Evolutionary conservation across 2,329 filamentous ascomycete species (phyloP).

Genomic region (Byssoonygena ceratinophila): DNA sequence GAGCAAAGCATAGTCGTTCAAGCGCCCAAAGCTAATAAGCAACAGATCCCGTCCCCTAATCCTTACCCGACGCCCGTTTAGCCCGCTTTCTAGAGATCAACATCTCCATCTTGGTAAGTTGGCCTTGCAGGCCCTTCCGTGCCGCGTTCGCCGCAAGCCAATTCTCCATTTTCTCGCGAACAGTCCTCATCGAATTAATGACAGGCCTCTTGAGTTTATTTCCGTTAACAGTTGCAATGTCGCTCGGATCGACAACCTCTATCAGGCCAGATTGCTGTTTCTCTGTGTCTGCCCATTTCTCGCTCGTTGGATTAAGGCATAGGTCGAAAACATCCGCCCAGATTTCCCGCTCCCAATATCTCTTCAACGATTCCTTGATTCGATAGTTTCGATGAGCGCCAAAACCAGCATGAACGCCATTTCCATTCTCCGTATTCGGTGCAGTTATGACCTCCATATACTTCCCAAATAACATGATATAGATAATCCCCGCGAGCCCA

Average conservation of each 20-base stretch:
- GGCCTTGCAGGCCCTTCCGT: conserved; percentile 54
- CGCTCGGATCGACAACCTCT: not conserved
- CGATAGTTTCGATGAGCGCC: conserved; percentile 55
- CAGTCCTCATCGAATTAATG: conserved; percentile 54
- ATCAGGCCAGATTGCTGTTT: not conserved
- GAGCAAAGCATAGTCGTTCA: not conserved
- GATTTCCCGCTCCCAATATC: conserved; percentile 93
- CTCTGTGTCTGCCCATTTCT: conserved; percentile 53
- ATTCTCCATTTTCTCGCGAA: conserved; percentile 69
- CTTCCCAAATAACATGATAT: conserved; percentile 82
- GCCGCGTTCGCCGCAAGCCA: conserved; percentile 77
- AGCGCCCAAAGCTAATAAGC: not conserved
- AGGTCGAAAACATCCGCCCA: conserved; percentile 78
- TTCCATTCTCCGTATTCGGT: conserved; percentile 26
- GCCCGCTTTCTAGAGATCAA: conserved; percentile 48
- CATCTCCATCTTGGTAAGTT: conserved; percentile 55
- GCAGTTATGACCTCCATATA: conserved; percentile 69
- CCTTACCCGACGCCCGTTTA: conserved; percentile 3
- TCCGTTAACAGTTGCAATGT: conserved; percentile 27
- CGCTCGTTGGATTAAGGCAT: conserved; percentile 61
- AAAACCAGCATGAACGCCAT: conserved; percentile 15
- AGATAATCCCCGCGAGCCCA: conserved; percentile 76
- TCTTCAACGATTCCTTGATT: conserved; percentile 72
- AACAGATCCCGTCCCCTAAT: not conserved
- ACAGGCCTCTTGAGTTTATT: conserved; percentile 54